Conservation (phyloP, 139 green algal genomes). For the Penium margaritaceum region DNA sequence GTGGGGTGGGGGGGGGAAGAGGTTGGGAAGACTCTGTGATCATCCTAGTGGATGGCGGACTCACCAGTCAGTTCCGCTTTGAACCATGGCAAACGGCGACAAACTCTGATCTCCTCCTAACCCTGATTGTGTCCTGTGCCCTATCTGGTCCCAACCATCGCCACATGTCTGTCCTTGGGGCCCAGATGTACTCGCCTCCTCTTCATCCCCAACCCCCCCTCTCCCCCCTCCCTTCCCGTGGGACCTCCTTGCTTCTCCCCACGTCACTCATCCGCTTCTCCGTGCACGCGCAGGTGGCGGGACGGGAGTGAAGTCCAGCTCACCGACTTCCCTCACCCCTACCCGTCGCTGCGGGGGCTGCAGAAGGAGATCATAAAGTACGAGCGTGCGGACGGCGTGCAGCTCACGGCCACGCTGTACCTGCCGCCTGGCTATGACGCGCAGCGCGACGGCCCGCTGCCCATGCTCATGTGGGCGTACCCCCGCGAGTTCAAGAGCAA, state of each 20-base stretch:
- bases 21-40: no score
- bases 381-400: conserved; percentile 78
- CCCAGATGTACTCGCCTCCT: not conserved
- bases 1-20: no score
- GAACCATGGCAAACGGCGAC: no score
- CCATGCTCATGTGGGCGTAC: conserved; percentile 90
- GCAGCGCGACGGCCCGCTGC: conserved; percentile 70
- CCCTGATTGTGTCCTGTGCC: not conserved
- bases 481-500: conserved; percentile 63
- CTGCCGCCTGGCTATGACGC: conserved; percentile 56
- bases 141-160: not conserved
- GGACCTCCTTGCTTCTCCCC: not conserved
- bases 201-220: not conserved
- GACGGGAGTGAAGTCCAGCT: conserved; percentile 51
- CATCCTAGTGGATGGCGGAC: no score
- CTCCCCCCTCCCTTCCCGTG: not conserved
- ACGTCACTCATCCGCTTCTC: not conserved
- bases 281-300: conserved; percentile 8
- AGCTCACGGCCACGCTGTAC: conserved; percentile 90
- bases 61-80: no score
- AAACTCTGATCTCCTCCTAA: no score
- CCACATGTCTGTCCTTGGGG: no score
- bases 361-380: conserved; percentile 84
- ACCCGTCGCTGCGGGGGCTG: conserved; percentile 75
- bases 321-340: conserved; percentile 87